Conservation (phyloP, 78 protist species). For the Bigelowiella natans region DNA sequence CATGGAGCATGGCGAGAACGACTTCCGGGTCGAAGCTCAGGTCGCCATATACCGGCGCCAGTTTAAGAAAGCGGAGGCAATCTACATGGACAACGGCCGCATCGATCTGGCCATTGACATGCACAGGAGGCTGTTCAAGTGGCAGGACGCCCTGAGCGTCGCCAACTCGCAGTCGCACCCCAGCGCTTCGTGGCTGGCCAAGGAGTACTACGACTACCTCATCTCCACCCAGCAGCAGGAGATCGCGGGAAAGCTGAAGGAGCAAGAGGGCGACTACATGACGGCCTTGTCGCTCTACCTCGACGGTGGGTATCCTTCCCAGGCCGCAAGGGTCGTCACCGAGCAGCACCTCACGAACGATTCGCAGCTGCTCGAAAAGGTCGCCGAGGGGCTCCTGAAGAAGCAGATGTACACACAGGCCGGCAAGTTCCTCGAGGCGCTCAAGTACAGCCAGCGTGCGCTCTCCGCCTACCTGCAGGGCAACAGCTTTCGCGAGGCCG, state of each 20-base stretch:
- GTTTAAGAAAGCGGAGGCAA: constrained; percentile 38
- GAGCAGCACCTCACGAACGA: neutral
- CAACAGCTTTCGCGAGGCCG: constrained; percentile 55
- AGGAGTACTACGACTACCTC: constrained; percentile 46
- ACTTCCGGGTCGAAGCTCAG: constrained; percentile 44
- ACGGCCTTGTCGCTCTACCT: constrained; percentile 53
- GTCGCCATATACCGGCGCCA: constrained; percentile 37
- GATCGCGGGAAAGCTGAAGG: constrained; percentile 58
- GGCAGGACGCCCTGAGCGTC: constrained; percentile 54
- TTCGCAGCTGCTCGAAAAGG: neutral
- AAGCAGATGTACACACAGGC: constrained; percentile 51
- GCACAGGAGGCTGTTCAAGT: constrained; percentile 45
- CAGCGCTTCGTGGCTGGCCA: constrained; percentile 2
- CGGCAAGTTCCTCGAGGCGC: constrained; percentile 62
- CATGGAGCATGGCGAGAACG: neutral
- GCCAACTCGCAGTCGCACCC: constrained; percentile 34
- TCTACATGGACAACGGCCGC: constrained; percentile 46
- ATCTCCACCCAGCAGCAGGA: constrained; percentile 56
- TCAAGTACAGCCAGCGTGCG: constrained; percentile 41
- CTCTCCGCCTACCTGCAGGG: constrained; percentile 60
- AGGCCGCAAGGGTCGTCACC: constrained; percentile 52
- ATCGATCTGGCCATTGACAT: constrained; percentile 51
- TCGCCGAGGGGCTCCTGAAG: constrained; percentile 35
- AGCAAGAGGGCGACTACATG: constrained; percentile 29
- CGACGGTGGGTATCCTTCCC: constrained; percentile 58